Evolutionary conservation across 2,329 filamentous ascomycete genomes (phyloP), one percentile per base, ranked within the genome.

Genomic region (Teratosphaeria viscida): DNA sequence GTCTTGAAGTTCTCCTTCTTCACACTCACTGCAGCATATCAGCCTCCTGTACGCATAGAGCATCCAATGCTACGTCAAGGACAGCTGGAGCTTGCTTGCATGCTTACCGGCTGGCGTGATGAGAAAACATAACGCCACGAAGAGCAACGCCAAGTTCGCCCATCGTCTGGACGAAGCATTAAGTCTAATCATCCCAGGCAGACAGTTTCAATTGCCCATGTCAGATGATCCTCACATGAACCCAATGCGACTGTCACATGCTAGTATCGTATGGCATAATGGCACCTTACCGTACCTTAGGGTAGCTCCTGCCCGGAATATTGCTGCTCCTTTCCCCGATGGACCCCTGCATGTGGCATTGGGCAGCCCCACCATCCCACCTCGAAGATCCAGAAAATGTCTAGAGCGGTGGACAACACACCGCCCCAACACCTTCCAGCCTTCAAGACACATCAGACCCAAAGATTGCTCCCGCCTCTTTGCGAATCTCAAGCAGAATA

Each of bases 1-100:
- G 88, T 96, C 73, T 97, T 99, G 82, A 97, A 99, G 74, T 95
- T 92, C 69, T 96, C 86, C 72, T 96, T 88, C 78, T 99, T 99
- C 57, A 99, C 94, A 68, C 84, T 81, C 65, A 83, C 91, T 95
- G 66, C 23, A 14, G 53, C 19, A 47, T 11, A 37, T 29, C 27
- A 57, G 37, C 37, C 37, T 43, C 37, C 37, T 43, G 35, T 14
- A 39, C 35, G 16, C 10, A 3, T 39, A 14, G 16, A 39, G 16
- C 35, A 39, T 39, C 35, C 35, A 39, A 39, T 39, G 35, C 35
- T 39, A 39, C 35, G 35, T 39, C 35, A 39, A 39, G 35, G 37
- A 43, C 37, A 43, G 37, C 37, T 43, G 37, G 37, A 43, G 37
- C 37, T 43, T 43, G 37, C 37, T 39, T 39, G 35, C 43, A 27